Base-by-base conservation (phyloP, 1,139 yeast genomes). In the Diutina pseudorugosa region DNA sequence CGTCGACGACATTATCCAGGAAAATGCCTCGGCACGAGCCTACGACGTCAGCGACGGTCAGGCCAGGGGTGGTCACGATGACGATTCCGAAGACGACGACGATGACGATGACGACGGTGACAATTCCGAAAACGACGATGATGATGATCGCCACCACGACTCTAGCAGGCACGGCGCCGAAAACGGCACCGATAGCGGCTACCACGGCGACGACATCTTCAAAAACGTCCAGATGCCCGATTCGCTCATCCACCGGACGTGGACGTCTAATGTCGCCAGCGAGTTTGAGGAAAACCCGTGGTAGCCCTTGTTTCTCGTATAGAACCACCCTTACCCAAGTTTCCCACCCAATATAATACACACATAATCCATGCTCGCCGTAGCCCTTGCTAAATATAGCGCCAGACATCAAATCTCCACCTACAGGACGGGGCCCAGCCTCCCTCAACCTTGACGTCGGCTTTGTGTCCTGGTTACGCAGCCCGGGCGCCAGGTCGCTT, bases 1-100 rank as follows among this genome's bases (percentile, higher is more conserved):
- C 51, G 67, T 84, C 41, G 90, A 83, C 58, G 85, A 82, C 49
- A 72, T 83, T 5, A 58, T 72, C 51, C 59, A 68, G 9, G 66
- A 60, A 50, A 73, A 73, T 57, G 66, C 62, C 51, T 58, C 60
- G 40, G 55, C 63, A 44, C 68, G 70, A 53, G 75, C 70, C 30
- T 68, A 73, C 11, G 72, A 60, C 55, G 74, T 70, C 51, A 66
- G 69, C 55, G 73, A 70, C n/a, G 59, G 61, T 4, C n/a, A 40
- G 2, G 40, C 21, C 4, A 19, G 3, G 6, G 58, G 59, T 4
- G 44, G 40, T 21, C 2, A 27, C 9, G 49, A 27, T 8, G 40
- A 23, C 9, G 41, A n/a, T 36, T 7, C n/a, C 16, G 48, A 44
- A 9, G 21, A 16, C 21, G 43, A 16, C 6, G 58, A 57, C 3